Base-by-base conservation (phyloP, 305 asterid species). In the Solanum hybrid region DNA sequence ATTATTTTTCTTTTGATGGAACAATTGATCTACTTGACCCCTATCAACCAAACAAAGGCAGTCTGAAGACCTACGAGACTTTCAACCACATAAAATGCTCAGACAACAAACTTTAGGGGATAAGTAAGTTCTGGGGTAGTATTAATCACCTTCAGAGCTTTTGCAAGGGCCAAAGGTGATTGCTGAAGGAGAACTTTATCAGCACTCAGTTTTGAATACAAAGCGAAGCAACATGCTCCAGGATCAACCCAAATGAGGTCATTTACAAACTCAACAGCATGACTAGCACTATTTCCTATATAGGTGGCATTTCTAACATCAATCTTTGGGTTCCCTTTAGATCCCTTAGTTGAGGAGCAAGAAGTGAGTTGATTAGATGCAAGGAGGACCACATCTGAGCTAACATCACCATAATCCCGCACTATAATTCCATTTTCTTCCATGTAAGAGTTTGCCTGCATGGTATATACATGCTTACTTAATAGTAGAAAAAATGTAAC, bases 151-250 rank as follows among this genome's bases (percentile, higher is more conserved):
- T 97, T 97, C 45, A 96, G 90, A 92, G 99, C 98, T 93, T 97
- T 97, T 24, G 99, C 94, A 90, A 97, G 98, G 87, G 98, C 98
- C 91, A 96, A 90, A 89, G 99, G 99, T 81, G 99, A 95, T 82
- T 95, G 91, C 92, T 91, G 98, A 92, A 91, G 92, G 91, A 96
- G 86, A 92, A 96, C 95, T 89, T 94, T 94, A 38, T 95, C 97
- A 65, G 72, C 89, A 87, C 91, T 96, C 92, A 96, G 93, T 91
- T 95, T 96, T 82, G 99, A 92, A 90, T 94, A 96, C 94, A 96
- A 91, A 45, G 97, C 96, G 91, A 95, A 95, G 93, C 96, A 94
- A 91, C 99, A 97, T 10, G 95, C 68, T 79, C 94, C 94, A 91
- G 99, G 98, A 90, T 96, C 99, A 89, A 96, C 92, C 99, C 99